phyloP scores from a whole-genome alignment of 2,329 filamentous ascomycete genomes.

The Phialophora macrospora region DNA sequence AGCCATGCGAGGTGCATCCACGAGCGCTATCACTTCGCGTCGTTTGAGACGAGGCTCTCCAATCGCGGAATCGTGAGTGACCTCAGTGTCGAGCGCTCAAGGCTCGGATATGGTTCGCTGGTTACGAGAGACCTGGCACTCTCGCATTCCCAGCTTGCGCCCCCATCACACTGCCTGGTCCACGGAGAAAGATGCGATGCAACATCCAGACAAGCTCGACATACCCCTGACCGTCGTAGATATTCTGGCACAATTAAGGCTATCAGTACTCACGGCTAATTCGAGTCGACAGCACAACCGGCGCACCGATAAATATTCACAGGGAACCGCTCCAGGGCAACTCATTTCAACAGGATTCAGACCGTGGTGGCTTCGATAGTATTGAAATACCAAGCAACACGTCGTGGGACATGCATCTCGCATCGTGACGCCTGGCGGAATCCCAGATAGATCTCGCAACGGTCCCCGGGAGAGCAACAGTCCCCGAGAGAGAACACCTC shows the following conservation, averaged over 20 bases:
- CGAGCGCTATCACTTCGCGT: conserved; percentile 5
- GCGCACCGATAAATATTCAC: conserved; percentile 18
- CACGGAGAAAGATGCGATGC: conserved; percentile 21
- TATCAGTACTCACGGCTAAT: conserved; percentile 16
- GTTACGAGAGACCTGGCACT: conserved; percentile 7
- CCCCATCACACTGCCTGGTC: conserved; percentile 18
- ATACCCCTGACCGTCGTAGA: conserved; percentile 16
- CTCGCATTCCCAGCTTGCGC: conserved; percentile 8
- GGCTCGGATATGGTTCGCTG: conserved; percentile 16
- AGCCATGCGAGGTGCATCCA: conserved; percentile 32
- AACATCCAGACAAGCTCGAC: conserved; percentile 13
- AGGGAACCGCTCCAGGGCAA: conserved; percentile 5
- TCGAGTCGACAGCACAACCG: conserved; percentile 10
- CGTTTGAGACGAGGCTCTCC: conserved; percentile 25
- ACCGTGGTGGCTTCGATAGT: neutral
- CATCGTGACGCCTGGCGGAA: conserved; percentile 20
- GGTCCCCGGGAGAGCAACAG: neutral
- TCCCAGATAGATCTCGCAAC: conserved; percentile 7
- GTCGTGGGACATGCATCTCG: conserved; percentile 23
- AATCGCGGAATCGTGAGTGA: conserved; percentile 13
- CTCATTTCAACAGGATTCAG: conserved; percentile 1
- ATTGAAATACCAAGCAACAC: neutral
- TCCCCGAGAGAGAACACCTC: conserved; percentile 6
- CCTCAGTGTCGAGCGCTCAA: conserved; percentile 13
- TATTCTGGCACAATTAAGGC: conserved; percentile 15